phyloP scores from a whole-genome alignment of 1,284 basidiomycete genomes.

The Termitomyces sp. region DNA sequence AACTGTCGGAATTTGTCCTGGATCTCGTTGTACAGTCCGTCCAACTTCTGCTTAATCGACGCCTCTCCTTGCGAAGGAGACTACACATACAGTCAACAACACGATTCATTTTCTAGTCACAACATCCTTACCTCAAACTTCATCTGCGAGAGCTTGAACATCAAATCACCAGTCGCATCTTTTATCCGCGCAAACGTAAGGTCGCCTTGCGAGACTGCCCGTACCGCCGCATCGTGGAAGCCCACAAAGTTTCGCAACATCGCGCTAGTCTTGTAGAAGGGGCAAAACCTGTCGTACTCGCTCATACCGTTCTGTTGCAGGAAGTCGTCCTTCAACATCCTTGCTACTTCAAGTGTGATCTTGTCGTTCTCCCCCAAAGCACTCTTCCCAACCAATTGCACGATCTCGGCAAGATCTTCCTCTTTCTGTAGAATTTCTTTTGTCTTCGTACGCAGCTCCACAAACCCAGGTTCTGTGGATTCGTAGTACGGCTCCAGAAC shows the following conservation, averaged over 20 bases:
- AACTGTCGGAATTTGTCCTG: slow-evolving; percentile 86
- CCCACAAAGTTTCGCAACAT: slow-evolving; percentile 96
- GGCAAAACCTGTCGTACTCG: slow-evolving; percentile 96
- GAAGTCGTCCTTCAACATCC: slow-evolving; percentile 98
- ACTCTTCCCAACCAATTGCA: slow-evolving; percentile 97
- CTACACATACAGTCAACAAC: slow-evolving; percentile 32
- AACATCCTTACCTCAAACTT: slow-evolving; percentile 80
- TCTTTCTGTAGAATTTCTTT: slow-evolving; percentile 99
- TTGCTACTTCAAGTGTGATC: slow-evolving; percentile 95
- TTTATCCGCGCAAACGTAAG: slow-evolving; percentile 92
- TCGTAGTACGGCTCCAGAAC: slow-evolving; percentile 95
- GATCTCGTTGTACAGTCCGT: slow-evolving; percentile 76
- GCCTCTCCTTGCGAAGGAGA: slow-evolving; percentile 84
- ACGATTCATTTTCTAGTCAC: neutral
- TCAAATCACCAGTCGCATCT: slow-evolving; percentile 81
- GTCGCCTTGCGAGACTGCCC: slow-evolving; percentile 81
- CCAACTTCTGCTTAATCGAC: slow-evolving; percentile 74
- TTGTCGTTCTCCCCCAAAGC: slow-evolving; percentile 98
- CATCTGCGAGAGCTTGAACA: slow-evolving; percentile 97
- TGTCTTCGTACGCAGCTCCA: slow-evolving; percentile 85
- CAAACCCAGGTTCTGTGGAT: slow-evolving; percentile 85
- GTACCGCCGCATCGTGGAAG: slow-evolving; percentile 89
- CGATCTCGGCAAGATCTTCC: slow-evolving; percentile 97
- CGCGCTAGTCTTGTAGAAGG: slow-evolving; percentile 95
- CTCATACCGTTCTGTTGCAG: slow-evolving; percentile 99